phyloP scores from a whole-genome alignment of 768 basidiomycete species.

The Psilocybe cubensis region DNA sequence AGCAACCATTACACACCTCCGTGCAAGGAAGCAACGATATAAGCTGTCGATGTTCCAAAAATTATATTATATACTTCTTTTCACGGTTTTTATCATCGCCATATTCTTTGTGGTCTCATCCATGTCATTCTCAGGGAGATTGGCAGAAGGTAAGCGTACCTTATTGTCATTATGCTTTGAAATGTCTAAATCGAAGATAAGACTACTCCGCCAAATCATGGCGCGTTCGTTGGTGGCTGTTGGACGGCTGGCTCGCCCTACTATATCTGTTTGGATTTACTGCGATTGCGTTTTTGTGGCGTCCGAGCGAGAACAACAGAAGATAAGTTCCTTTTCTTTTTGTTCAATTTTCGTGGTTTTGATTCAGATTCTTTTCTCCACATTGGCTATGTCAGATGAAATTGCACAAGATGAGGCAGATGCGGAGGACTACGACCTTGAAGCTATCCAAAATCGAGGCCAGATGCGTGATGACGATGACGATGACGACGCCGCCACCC shows the following conservation, averaged over 20 bases:
- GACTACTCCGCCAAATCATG: conserved; percentile 93
- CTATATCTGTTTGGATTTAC: conserved; percentile 85
- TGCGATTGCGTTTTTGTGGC: conserved; percentile 89
- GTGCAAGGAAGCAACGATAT: conserved; percentile 82
- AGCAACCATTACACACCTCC: conserved; percentile 90
- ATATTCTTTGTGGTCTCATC: conserved; percentile 94
- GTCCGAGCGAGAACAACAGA: conserved; percentile 88
- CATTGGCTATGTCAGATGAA: conserved; percentile 96
- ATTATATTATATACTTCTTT: conserved; percentile 83
- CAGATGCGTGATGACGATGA: conserved; percentile 59
- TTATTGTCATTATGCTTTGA: conserved; percentile 13
- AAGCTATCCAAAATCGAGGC: conserved; percentile 65
- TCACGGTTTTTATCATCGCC: conserved; percentile 78
- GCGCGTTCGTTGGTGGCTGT: conserved; percentile 92
- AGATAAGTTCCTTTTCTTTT: conserved; percentile 56
- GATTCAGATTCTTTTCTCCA: conserved; percentile 40
- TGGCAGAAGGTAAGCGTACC: conserved; percentile 73
- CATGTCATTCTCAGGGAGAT: conserved; percentile 86
- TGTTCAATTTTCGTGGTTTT: conserved; percentile 22
- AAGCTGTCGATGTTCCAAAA: conserved; percentile 89
- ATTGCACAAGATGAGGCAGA: conserved; percentile 94
- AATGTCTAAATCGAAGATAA: conserved; percentile 28
- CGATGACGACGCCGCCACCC: conserved; percentile 64
- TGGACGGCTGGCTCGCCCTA: conserved; percentile 93
- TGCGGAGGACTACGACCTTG: conserved; percentile 90